Evolutionary conservation across 2,329 filamentous ascomycete genomes (phyloP).

Genomic region (Botryotinia calthae): DNA sequence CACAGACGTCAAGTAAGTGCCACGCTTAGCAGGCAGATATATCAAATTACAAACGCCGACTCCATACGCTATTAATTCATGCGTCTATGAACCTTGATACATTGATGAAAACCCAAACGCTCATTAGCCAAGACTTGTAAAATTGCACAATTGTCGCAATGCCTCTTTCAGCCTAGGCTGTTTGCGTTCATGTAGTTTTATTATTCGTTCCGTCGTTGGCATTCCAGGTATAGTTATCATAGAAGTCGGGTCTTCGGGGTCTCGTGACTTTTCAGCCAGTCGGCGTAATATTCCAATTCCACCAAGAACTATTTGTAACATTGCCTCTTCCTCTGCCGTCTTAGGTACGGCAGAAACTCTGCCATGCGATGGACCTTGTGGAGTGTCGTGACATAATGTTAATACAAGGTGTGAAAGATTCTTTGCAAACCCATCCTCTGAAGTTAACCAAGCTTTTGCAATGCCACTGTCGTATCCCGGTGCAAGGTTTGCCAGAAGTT

Average conservation of each 20-base stretch:
- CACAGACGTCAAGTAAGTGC: constrained; percentile 23
- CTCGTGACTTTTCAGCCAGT: constrained; percentile 65
- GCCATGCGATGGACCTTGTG: constrained; percentile 48
- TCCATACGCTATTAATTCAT: constrained; percentile 36
- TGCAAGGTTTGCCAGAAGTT: constrained; percentile 77
- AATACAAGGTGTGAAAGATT: constrained; percentile 75
- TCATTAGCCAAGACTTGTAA: constrained; percentile 52
- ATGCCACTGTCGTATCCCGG: constrained; percentile 69
- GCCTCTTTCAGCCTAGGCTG: constrained; percentile 62
- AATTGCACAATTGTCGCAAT: constrained; percentile 66
- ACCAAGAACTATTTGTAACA: constrained; percentile 58
- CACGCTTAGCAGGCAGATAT: constrained; percentile 29
- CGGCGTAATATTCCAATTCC: constrained; percentile 66
- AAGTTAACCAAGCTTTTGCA: constrained; percentile 77
- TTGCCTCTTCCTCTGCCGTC: constrained; percentile 39
- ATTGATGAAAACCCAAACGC: constrained; percentile 31
- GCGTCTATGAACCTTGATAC: constrained; percentile 38
- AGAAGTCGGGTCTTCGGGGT: constrained; percentile 49
- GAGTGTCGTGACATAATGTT: constrained; percentile 58
- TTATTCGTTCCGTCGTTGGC: constrained; percentile 64
- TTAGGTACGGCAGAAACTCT: constrained; percentile 34
- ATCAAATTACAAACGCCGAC: constrained; percentile 34
- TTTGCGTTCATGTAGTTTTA: constrained; percentile 65
- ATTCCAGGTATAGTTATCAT: constrained; percentile 60
- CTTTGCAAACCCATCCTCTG: constrained; percentile 78